Base-by-base conservation (phyloP, 768 basidiomycete genomes). In the Russula emetica region DNA sequence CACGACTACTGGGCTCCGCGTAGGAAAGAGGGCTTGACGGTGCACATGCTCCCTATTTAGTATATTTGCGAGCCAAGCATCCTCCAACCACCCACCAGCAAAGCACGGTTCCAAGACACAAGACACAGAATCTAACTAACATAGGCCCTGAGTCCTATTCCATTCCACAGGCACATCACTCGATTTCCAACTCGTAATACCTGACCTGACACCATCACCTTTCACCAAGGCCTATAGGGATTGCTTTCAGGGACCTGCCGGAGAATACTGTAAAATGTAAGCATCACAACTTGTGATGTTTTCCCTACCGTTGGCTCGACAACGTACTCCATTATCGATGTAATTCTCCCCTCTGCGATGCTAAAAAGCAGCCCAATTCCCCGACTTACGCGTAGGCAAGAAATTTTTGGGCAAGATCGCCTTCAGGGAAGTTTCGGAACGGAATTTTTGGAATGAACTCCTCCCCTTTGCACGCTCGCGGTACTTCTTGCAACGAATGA, bases 321-420 rank as follows among this genome's bases (percentile, higher is more conserved):
- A 24, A 95, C 83, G 13, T 87, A 84, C 72, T 95, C 94, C 1
- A 87, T 80, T 58, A 95, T 90, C n/a, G 86, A 88, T 0, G 89
- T 92, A 71, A 95, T 95, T 67, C 92, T 80, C 7, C 91, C 93
- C 36, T 95, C 93, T 36, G 36, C 36, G 14, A 47, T 13, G 16
- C 24, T 13, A 36, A 76, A 98, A 98, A 11, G 96, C 95, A 26
- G 96, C 96, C 95, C 96, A 99, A 1, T 92, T 89, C 72, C 90
- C 92, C 38, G 88, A 86, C 3, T 8, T 32, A 32, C 32, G 9
- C 32, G 32, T 32, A 30, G 8, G 32, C 1, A 32, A 32, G 8
- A 32, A 32, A 32, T 9, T n/a, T n/a, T n/a, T n/a, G 8, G 32
- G 9, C 9, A 32, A 32, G 7, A 30, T 10, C 1, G 32, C 32